Evolutionary conservation across 1,139 yeast genomes (phyloP), one percentile per base, ranked within the genome.

Genomic region (Blastobotrys persicus): DNA sequence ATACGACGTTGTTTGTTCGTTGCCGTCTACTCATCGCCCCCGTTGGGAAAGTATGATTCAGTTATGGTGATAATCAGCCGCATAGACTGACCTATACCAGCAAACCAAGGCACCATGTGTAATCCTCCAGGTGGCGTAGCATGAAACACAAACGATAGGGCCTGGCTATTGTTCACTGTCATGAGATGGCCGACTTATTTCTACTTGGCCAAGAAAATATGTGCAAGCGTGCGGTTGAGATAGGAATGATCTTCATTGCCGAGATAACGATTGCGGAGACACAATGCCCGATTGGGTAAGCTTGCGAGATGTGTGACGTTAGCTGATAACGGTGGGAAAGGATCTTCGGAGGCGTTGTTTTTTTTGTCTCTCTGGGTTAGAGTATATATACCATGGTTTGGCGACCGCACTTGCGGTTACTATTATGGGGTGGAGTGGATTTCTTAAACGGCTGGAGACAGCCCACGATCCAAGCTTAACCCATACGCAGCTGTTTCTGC

Each of bases 401-500:
- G 28, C 28, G 28, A 23, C 28, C 28, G 9, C 28, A 23, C 9
- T 23, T 23, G 28, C 28, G 28, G 28, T 23, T 6, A 9, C 9
- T 9, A 9, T 23, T 23, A 23, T 23, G 28, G 9, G 28, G 28
- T 23, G 28, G 28, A 9, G 28, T 6, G 28, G 9, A 31, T 19
- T 51, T 1, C 23, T 51, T 14, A 40, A 45, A 9, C 42, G 44
- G 39, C 45, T 58, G 9, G 64, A 60, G 34, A 48, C 57, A 1
- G 54, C 52, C 28, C 62, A 57, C 33, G 58, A 56, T 16, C 56
- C 54, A n/a, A 55, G 54, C 11, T 45, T 61, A 17, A 42, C 59
- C 16, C 32, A 46, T 14, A 35, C 39, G 11, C 52, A 60, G 44
- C 51, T 59, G 46, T 66, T 66, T 46, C 72, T 88, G 45, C 80